Evolutionary conservation across 805 yeast species (phyloP).

Genomic region (Schwanniomyces yamadae): DNA sequence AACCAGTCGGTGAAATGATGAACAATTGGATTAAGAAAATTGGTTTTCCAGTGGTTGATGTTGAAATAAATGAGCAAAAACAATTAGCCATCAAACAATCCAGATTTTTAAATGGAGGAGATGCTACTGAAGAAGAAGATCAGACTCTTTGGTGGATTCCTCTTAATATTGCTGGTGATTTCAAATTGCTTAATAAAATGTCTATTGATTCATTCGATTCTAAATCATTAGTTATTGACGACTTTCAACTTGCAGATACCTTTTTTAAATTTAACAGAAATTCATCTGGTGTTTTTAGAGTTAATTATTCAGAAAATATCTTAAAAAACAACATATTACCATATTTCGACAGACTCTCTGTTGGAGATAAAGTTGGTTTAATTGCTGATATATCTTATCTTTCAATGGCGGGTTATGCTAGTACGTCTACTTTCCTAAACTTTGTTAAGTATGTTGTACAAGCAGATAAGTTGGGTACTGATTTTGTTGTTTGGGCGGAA

Average conservation of each 20-base stretch:
- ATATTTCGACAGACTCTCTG: conserved; percentile 36
- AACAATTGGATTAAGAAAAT: conserved; percentile 69
- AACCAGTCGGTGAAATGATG: conserved; percentile 60
- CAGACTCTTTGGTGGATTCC: conserved; percentile 61
- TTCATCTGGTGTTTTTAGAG: conserved; percentile 53
- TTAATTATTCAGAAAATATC: conserved; percentile 46
- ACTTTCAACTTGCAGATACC: conserved; percentile 19
- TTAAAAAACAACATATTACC: conserved; percentile 41
- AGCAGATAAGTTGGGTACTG: conserved; percentile 27
- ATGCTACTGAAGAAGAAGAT: conserved; percentile 57
- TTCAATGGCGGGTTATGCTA: conserved; percentile 44
- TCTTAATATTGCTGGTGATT: conserved; percentile 32
- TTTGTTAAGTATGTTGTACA: conserved; percentile 34
- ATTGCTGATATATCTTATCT: conserved; percentile 53
- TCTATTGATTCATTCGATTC: conserved; percentile 24
- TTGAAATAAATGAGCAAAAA: conserved; percentile 27
- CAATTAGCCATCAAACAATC: conserved; percentile 49
- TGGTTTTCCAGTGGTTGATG: conserved; percentile 71
- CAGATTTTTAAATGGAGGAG: conserved; percentile 65
- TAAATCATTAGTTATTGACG: conserved; percentile 19
- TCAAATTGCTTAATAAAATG: not conserved
- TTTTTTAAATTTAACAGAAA: conserved; percentile 51
- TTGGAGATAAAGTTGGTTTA: conserved; percentile 53
- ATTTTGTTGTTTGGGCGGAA: conserved; percentile 56
- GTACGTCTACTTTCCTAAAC: conserved; percentile 40